These are phyloP conservation scores for Kondoa malvinella DNA, from an alignment of 768 basidiomycete genomes.

Conservation along the genomic window DNA sequence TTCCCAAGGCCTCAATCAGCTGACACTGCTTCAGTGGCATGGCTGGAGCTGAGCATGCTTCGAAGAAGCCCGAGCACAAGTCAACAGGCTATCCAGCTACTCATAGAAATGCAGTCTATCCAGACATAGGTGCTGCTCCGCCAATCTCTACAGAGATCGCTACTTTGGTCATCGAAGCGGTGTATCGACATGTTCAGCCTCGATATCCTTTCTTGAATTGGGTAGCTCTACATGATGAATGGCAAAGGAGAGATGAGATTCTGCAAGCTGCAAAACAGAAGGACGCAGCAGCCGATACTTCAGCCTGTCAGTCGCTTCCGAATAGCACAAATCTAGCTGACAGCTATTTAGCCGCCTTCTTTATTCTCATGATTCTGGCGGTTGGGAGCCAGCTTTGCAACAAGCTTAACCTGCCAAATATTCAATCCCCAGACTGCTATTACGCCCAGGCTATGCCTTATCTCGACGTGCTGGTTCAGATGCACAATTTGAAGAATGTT, in stretches of 20 bases:
- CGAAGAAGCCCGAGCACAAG: background rate
- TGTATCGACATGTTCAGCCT: background rate
- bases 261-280: background rate
- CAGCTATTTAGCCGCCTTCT: conserved; percentile 8
- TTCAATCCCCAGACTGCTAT: conserved; percentile 24
- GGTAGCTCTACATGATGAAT: background rate
- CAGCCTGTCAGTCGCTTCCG: background rate
- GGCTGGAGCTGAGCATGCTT: background rate
- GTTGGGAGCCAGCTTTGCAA: conserved; percentile 20
- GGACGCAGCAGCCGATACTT: background rate
- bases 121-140: background rate
- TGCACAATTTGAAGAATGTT: conserved; percentile 28
- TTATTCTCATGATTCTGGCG: conserved; percentile 18
- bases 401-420: conserved; percentile 21
- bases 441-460: conserved; percentile 28
- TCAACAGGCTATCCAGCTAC: background rate
- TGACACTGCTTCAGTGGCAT: background rate
- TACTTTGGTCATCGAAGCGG: background rate
- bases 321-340: background rate
- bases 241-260: background rate
- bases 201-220: background rate
- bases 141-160: background rate
- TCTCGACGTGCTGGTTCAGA: conserved; percentile 26
- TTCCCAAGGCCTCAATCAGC: too few relatives aligned
- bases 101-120: background rate